phyloP scores from a whole-genome alignment of 2,329 filamentous ascomycete genomes.

The Botryosphaeria agaves region DNA sequence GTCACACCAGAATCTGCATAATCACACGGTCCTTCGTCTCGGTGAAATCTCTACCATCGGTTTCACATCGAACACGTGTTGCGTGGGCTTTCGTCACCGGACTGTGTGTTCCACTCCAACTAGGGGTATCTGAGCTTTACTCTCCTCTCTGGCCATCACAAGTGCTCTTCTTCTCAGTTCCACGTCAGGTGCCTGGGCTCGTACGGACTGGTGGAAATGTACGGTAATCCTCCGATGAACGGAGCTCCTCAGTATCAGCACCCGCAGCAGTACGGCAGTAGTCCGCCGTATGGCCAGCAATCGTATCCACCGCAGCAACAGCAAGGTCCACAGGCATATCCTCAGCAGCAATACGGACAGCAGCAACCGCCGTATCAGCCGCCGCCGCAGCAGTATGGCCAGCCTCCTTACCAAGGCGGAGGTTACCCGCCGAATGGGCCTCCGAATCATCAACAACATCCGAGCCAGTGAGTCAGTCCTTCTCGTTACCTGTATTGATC shows the following conservation, averaged over 20 bases:
- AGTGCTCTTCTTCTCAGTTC: neutral
- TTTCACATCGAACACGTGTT: too few species aligned
- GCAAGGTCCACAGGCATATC: conserved; percentile 4
- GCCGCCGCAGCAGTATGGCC: conserved; percentile 6
- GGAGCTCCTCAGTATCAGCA: conserved; percentile 14
- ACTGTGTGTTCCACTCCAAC: neutral
- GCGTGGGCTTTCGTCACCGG: neutral
- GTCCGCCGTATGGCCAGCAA: conserved; percentile 12
- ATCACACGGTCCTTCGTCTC: too few species aligned
- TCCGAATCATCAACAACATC: too few species aligned
- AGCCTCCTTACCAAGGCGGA: conserved; percentile 11
- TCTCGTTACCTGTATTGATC: too few species aligned
- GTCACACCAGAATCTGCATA: too few species aligned
- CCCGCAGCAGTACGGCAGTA: conserved; percentile 11
- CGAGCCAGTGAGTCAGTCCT: too few species aligned
- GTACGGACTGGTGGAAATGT: too few species aligned
- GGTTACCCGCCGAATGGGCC: too few species aligned
- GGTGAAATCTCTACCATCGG: too few species aligned
- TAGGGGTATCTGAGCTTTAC: neutral
- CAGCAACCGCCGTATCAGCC: conserved; percentile 14
- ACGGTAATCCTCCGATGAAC: too few species aligned
- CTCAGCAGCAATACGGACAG: conserved; percentile 10
- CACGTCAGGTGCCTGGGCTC: neutral
- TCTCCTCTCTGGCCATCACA: neutral
- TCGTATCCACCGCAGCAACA: conserved; percentile 2